A percentile compares a stretch with the other conserved stretches of the same genome.
These are phyloP conservation scores for Ajuga reptans DNA, from an alignment of 305 asterid genomes.

Conservation along the genomic window DNA sequence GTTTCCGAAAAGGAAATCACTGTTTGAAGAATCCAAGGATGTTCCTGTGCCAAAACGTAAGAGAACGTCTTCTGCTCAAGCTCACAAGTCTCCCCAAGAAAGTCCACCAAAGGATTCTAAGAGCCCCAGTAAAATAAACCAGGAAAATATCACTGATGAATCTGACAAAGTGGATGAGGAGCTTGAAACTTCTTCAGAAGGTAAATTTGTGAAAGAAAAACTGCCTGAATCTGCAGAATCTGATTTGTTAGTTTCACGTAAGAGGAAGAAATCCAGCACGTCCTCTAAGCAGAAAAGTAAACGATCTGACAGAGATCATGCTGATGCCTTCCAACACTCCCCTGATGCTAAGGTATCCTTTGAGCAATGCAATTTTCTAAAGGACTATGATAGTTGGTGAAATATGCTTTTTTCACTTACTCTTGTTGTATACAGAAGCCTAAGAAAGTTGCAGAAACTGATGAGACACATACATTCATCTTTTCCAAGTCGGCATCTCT, in stretches of 20 bases:
- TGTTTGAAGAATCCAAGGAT: constrained; percentile 42
- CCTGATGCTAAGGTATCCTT: constrained; percentile 52
- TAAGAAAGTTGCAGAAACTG: constrained; percentile 39
- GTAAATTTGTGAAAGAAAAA: constrained; percentile 32
- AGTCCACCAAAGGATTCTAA: constrained; percentile 38
- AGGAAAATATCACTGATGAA: constrained; percentile 30
- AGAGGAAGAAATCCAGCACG: constrained; percentile 40
- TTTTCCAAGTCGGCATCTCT: constrained; percentile 47
- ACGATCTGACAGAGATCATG: constrained; percentile 37
- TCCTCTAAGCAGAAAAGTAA: constrained; percentile 58
- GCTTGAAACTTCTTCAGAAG: constrained; percentile 46
- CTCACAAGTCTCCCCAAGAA: constrained; percentile 36
- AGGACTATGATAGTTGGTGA: constrained; percentile 13
- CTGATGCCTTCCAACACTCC: constrained; percentile 30
- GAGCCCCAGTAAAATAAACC: constrained; percentile 24
- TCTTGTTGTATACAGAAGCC: constrained; percentile 43
- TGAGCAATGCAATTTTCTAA: constrained; percentile 17
- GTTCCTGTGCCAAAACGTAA: constrained; percentile 72
- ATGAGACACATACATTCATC: constrained; percentile 28
- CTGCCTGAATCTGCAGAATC: constrained; percentile 44
- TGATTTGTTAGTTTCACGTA: constrained; percentile 41
- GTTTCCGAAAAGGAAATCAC: constrained; percentile 53
- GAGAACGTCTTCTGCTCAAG: constrained; percentile 62
- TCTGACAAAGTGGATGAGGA: constrained; percentile 45
- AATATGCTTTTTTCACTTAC: constrained; percentile 17